Evolutionary conservation across 1,139 yeast species (phyloP), one percentile per base, ranked within the genome.

Genomic region (Yamadazyma trypodendri): DNA sequence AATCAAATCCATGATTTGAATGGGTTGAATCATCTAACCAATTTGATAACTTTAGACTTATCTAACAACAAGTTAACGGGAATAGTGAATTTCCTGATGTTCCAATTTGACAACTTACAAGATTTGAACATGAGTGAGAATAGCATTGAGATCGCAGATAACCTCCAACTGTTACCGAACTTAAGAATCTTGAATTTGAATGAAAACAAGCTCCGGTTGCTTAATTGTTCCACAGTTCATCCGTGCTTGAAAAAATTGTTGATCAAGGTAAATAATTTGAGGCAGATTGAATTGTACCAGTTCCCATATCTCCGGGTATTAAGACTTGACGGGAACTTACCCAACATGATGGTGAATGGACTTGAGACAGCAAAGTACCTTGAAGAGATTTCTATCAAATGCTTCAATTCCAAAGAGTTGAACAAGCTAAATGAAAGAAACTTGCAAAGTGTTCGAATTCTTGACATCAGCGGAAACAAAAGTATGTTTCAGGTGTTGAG

Each of bases 101-200:
- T 54, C 36, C 53, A 60, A 8, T 54, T 77, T 21, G 56, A 61
- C 30, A 62, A 66, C 39, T 56, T 79, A 24, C 74, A 75, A 46
- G 75, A 69, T 25, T 49, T 79, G 38, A 60, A 68, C 35, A 38
- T 77, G 32, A 65, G 75, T 9, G 70, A 68, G 17, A 78, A 78
- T 48, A 51, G 51, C 24, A 50, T 78, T 17, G 45, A 52, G 6
- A 34, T 46, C 1, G 42, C 78, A 6, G 29, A 28, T 3, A 74
- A 73, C 4, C 37, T 77, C 9, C 72, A 71, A 24, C 44, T 48
- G 16, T 50, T 72, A 30, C 56, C 62, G 1, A 54, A 51, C 14
- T 56, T 78, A 42, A 53, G 72, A 24, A 51, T 67, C 5, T 55
- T 78, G 31, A 69, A 75, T 36, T 56, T 65, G 21, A 71, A 72